Conservation (phyloP, 495 filamentous ascomycete genomes). For the Cercophora samala region DNA sequence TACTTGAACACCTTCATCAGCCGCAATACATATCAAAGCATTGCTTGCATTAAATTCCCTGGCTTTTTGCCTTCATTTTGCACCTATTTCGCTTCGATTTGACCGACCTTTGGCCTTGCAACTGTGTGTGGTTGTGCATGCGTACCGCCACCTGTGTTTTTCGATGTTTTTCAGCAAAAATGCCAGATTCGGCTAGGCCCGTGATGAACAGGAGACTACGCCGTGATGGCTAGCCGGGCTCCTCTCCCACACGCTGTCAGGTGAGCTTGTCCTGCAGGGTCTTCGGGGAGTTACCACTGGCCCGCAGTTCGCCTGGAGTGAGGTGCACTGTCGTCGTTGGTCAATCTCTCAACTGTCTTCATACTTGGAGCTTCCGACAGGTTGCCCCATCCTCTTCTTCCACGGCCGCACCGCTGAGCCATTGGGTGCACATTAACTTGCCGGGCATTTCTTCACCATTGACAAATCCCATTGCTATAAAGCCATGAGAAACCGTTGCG, state of each 20-base stretch:
- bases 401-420: conserved; percentile 17
- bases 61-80: too few species aligned
- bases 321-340: conserved; percentile 20
- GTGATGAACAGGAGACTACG: too few species aligned
- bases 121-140: too few species aligned
- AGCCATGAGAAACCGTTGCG: conserved; percentile 23
- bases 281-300: conserved; percentile 17
- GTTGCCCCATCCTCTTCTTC: conserved; percentile 29
- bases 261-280: conserved; percentile 28
- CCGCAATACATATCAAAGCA: too few species aligned
- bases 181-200: too few species aligned
- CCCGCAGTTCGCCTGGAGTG: conserved; percentile 5
- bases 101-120: too few species aligned
- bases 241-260: conserved; percentile 34
- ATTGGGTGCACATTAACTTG: conserved; percentile 14
- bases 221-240: too few species aligned
- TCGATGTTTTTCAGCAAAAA: too few species aligned
- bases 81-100: too few species aligned
- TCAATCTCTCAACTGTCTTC: conserved; percentile 22
- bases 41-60: too few species aligned
- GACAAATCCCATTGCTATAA: conserved; percentile 19
- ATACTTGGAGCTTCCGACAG: conserved; percentile 25
- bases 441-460: conserved; percentile 21
- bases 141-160: too few species aligned
- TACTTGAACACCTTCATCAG: too few species aligned